Conservation (phyloP, 2,329 filamentous ascomycete genomes). For the Hypocrella siamensis region DNA sequence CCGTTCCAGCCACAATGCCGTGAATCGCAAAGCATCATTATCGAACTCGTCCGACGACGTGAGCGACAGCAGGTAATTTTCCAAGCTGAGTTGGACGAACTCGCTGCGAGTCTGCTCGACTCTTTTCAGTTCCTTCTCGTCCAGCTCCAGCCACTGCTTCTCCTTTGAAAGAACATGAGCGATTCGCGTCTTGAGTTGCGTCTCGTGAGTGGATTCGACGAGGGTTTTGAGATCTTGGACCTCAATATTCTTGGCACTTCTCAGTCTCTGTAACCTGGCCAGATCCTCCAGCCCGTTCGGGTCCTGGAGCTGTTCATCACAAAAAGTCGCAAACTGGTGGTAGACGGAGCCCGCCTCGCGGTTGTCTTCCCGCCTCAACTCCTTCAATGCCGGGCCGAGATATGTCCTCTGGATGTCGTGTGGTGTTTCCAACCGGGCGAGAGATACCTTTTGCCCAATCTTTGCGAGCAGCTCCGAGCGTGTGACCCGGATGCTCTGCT, state of each 20-base stretch:
- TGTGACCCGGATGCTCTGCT: slow-evolving; percentile 57
- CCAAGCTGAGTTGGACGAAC: slow-evolving; percentile 75
- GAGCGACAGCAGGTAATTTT: slow-evolving; percentile 83
- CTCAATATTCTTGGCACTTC: slow-evolving; percentile 68
- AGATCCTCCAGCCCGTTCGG: slow-evolving; percentile 74
- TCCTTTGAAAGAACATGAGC: slow-evolving; percentile 52
- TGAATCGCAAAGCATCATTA: slow-evolving; percentile 80
- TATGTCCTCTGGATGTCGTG: slow-evolving; percentile 81
- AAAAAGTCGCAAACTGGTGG: slow-evolving; percentile 89
- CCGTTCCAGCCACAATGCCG: slow-evolving; percentile 84
- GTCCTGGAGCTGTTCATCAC: slow-evolving; percentile 84
- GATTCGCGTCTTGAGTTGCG: slow-evolving; percentile 39
- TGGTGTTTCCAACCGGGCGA: slow-evolving; percentile 80
- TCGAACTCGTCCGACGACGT: slow-evolving; percentile 77
- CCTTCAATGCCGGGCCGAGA: slow-evolving; percentile 66
- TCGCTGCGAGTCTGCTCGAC: slow-evolving; percentile 62
- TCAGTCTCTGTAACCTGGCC: slow-evolving; percentile 61
- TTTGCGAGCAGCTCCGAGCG: slow-evolving; percentile 71
- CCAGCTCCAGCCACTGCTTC: slow-evolving; percentile 80
- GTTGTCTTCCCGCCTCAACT: slow-evolving; percentile 52
- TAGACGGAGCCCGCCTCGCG: slow-evolving; percentile 75
- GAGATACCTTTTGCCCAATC: slow-evolving; percentile 75
- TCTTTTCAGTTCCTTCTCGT: slow-evolving; percentile 71
- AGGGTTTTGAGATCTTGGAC: slow-evolving; percentile 55
- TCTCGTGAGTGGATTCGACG: slow-evolving; percentile 31